Percentiles rank a stretch among this genome's conserved stretches.
phyloP scores from a whole-genome alignment of 768 basidiomycete species.

The Steccherinum ochraceum region DNA sequence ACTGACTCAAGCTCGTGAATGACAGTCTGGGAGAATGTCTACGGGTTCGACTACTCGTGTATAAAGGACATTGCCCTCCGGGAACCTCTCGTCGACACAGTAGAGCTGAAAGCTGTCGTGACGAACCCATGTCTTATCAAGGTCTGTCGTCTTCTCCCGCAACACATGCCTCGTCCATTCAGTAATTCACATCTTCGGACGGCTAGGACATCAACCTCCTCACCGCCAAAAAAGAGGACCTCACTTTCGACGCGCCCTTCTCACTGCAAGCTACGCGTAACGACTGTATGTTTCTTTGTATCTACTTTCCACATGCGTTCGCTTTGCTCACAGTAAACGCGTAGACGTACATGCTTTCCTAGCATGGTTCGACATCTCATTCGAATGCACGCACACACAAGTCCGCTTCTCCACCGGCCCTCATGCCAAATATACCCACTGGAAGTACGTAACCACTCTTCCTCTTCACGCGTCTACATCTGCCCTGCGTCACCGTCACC shows the following conservation, averaged over 20 bases:
- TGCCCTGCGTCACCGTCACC: not conserved
- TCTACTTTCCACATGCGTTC: not conserved
- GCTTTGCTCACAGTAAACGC: not conserved
- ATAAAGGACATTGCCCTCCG: conserved; percentile 97
- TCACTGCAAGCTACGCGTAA: conserved; percentile 75
- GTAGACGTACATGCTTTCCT: conserved; percentile 95
- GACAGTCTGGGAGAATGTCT: conserved; percentile 99
- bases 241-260: conserved; percentile 81
- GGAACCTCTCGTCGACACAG: conserved; percentile 98
- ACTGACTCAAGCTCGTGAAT: no score
- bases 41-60: conserved; percentile 98
- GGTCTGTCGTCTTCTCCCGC: conserved; percentile 32
- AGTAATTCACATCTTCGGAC: conserved; percentile 6
- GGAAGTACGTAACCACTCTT: conserved; percentile 78
- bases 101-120: conserved; percentile 92
- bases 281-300: conserved; percentile 64
- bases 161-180: not conserved
- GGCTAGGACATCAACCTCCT: conserved; percentile 78
- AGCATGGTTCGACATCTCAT: conserved; percentile 97
- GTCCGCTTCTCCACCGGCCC: conserved; percentile 96
- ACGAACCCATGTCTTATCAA: conserved; percentile 90
- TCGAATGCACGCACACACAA: conserved; percentile 94
- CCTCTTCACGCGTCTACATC: not conserved
- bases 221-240: conserved; percentile 93
- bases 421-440: conserved; percentile 93